Conservation (phyloP, 345 rosid species). For the Dipteronia sinensis region DNA sequence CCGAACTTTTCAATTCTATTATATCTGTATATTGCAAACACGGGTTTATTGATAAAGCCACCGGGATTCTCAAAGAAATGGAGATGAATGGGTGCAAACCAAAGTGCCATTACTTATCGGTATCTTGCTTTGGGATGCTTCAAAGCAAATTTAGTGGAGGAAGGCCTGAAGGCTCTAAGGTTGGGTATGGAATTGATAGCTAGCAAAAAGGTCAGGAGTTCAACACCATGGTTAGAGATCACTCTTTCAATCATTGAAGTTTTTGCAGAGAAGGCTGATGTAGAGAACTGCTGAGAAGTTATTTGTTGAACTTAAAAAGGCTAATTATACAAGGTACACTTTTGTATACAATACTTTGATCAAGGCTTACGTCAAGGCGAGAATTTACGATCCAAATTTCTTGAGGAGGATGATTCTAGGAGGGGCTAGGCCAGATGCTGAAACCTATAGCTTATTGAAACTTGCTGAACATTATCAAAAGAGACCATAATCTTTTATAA, state of each 20-base stretch:
- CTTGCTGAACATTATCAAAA: constrained; percentile 59
- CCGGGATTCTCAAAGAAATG: constrained; percentile 66
- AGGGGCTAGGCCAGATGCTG: constrained; percentile 92
- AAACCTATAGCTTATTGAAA: constrained; percentile 82
- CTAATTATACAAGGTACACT: constrained; percentile 66
- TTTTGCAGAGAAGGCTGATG: constrained; percentile 78
- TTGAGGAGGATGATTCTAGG: constrained; percentile 92
- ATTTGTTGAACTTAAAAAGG: constrained; percentile 66
- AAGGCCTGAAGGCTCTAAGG: constrained; percentile 71
- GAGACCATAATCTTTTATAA: constrained; percentile 11
- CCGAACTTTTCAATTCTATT: constrained; percentile 77
- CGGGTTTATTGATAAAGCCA: constrained; percentile 65
- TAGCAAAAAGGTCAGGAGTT: constrained; percentile 55
- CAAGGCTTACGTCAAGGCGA: constrained; percentile 81
- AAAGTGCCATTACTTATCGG: constrained; percentile 73
- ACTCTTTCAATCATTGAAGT: constrained; percentile 67
- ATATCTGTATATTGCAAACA: constrained; percentile 69
- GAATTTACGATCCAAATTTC: constrained; percentile 63
- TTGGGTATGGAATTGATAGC: constrained; percentile 48
- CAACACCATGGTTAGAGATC: constrained; percentile 90
- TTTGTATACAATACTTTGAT: constrained; percentile 82
- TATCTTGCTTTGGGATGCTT: constrained; percentile 92
- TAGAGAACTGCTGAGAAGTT: constrained; percentile 69
- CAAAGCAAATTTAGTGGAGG: constrained; percentile 57
- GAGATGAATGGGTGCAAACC: constrained; percentile 56